Conservation (phyloP, 352 stramenopile species). For the Phytophthora agathidicida region DNA sequence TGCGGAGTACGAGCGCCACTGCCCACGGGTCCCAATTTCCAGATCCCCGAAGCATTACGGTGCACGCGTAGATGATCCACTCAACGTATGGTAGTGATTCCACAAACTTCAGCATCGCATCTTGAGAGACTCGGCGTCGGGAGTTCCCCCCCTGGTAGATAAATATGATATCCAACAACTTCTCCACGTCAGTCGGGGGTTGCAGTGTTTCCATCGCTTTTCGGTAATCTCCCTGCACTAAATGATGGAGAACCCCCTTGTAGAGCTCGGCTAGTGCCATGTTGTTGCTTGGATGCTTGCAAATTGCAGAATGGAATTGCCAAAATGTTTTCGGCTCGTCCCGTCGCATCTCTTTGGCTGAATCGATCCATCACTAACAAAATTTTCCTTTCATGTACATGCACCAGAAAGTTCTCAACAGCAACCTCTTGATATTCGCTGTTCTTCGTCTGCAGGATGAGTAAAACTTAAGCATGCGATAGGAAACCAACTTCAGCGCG, state of each 20-base stretch:
- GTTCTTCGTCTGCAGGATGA: too few relatives aligned
- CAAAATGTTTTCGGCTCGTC: too few relatives aligned
- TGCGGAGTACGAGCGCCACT: neutral
- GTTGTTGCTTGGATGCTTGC: neutral
- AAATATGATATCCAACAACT: slow-evolving; percentile 1
- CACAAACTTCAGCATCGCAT: slow-evolving; percentile 10
- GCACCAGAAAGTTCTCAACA: too few relatives aligned
- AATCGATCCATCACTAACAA: too few relatives aligned
- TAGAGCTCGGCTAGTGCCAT: neutral
- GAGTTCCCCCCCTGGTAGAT: neutral
- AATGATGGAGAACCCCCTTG: neutral
- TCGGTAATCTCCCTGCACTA: neutral
- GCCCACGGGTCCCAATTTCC: neutral
- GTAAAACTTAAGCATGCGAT: too few relatives aligned
- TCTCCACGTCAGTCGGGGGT: neutral
- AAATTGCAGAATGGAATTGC: neutral
- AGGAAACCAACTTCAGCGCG: too few relatives aligned
- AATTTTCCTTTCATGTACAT: too few relatives aligned
- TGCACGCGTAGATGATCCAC: slow-evolving; percentile 5
- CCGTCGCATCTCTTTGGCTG: too few relatives aligned
- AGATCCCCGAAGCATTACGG: slow-evolving; percentile 2
- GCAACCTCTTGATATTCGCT: too few relatives aligned
- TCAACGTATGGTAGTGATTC: neutral
- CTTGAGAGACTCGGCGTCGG: neutral
- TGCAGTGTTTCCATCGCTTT: slow-evolving; percentile 1